phyloP scores from a whole-genome alignment of 306 rosid genomes.

The Cicer chorassanicum region DNA sequence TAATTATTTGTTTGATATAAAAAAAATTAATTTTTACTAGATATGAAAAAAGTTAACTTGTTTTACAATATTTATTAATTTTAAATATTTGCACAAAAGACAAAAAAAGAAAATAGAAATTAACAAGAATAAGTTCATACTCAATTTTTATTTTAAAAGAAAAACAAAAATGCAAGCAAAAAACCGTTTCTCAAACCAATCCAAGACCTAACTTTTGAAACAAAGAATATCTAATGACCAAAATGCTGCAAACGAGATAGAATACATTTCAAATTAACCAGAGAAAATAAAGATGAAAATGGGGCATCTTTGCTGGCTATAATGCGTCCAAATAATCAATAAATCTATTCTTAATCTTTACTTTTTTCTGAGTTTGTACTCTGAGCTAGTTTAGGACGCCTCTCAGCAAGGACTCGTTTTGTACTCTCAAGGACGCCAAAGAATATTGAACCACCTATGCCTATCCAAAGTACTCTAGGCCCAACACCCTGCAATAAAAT shows the following conservation, averaged over 20 bases:
- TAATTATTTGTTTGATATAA: no score
- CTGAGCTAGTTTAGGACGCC: slow-evolving; percentile 50
- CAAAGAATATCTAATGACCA: not conserved
- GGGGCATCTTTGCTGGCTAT: not conserved
- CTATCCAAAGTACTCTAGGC: slow-evolving; percentile 87
- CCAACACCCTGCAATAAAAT: slow-evolving; percentile 63
- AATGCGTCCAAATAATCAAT: not conserved
- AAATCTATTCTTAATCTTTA: not conserved
- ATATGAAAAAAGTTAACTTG: not conserved
- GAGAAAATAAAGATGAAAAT: not conserved
- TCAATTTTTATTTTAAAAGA: not conserved
- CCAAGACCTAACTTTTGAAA: not conserved
- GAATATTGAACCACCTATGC: slow-evolving; percentile 84
- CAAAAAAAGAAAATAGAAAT: not conserved
- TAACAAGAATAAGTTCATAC: not conserved
- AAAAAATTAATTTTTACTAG: no score
- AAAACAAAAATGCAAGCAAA: not conserved
- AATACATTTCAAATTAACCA: not conserved
- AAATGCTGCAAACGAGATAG: not conserved
- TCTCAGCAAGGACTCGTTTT: slow-evolving; percentile 63
- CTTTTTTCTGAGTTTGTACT: slow-evolving; percentile 18
- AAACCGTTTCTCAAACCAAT: not conserved
- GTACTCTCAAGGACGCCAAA: slow-evolving; percentile 77
- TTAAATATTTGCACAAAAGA: not conserved
- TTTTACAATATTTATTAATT: not conserved